These are phyloP conservation scores for Bruguiera parviflora DNA, from an alignment of 345 rosid species.

Conservation along the genomic window DNA sequence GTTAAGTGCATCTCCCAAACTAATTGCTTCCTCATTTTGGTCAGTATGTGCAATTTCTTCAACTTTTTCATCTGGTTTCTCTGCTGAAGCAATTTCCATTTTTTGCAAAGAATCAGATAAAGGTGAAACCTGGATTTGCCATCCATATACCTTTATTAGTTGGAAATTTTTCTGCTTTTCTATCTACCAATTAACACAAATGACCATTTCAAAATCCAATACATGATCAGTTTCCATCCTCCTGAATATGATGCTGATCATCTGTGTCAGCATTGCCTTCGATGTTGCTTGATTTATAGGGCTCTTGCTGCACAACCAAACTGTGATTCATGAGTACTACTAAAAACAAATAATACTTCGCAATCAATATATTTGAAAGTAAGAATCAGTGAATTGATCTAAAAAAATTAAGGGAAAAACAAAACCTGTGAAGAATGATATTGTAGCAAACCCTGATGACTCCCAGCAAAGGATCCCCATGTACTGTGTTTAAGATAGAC, in stretches of 20 bases:
- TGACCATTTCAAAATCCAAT: slow-evolving; percentile 24
- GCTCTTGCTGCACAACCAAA: slow-evolving; percentile 80
- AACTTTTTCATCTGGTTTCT: slow-evolving; percentile 38
- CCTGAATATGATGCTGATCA: slow-evolving; percentile 87
- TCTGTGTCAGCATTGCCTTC: slow-evolving; percentile 98
- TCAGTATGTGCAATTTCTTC: slow-evolving; percentile 51
- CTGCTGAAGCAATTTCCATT: slow-evolving; percentile 47
- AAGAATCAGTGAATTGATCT: background rate
- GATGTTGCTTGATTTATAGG: slow-evolving; percentile 96
- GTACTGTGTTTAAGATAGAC: slow-evolving; percentile 53
- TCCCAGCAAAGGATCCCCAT: slow-evolving; percentile 94
- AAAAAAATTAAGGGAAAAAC: background rate
- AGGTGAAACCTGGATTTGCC: slow-evolving; percentile 54
- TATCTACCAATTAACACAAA: background rate
- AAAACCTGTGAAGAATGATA: slow-evolving; percentile 91
- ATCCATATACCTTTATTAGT: slow-evolving; percentile 23
- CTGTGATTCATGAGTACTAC: slow-evolving; percentile 25
- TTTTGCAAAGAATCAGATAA: slow-evolving; percentile 45
- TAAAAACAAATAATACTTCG: slow-evolving; percentile 11
- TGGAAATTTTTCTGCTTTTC: background rate
- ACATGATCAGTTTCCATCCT: slow-evolving; percentile 97
- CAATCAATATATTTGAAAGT: background rate
- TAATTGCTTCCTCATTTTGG: slow-evolving; percentile 62
- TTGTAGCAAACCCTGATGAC: slow-evolving; percentile 95
- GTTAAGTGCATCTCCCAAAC: slow-evolving; percentile 77